These are phyloP conservation scores for Eutypella sp. DNA, from an alignment of 2,329 filamentous ascomycete species.

Conservation along the genomic window DNA sequence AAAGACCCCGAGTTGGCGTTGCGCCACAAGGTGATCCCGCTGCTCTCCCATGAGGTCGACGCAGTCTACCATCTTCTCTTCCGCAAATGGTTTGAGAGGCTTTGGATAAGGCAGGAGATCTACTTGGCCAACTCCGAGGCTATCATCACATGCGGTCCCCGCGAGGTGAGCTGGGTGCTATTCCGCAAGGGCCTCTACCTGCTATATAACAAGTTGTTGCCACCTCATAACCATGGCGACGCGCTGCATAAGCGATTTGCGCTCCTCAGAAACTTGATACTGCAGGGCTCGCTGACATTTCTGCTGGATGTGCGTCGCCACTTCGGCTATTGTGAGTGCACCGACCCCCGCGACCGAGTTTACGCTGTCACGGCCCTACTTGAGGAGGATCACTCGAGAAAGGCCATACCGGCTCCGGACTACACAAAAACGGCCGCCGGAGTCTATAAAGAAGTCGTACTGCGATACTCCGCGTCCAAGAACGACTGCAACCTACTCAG, in stretches of 20 bases:
- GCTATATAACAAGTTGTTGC: neutral
- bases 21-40: neutral
- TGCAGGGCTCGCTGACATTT: neutral
- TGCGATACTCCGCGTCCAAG: neutral
- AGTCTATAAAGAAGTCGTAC: constrained; percentile 2
- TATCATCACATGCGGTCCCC: constrained; percentile 5
- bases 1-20: constrained; percentile 1
- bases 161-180: constrained; percentile 2
- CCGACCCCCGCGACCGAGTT: constrained; percentile 6
- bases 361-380: constrained; percentile 6
- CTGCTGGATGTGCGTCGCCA: neutral
- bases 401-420: constrained; percentile 3
- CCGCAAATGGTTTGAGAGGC: constrained; percentile 10
- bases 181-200: constrained; percentile 5
- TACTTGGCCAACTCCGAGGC: constrained; percentile 8
- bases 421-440: constrained; percentile 5
- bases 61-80: constrained; percentile 4
- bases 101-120: constrained; percentile 16
- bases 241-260: neutral
- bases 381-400: neutral
- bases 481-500: neutral
- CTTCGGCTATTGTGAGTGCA: constrained; percentile 1
- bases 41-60: neutral
- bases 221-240: fast-evolving
- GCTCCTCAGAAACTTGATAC: neutral